Evolutionary conservation across 805 yeast species (phyloP).

Genomic region (Candida silvicultrix): DNA sequence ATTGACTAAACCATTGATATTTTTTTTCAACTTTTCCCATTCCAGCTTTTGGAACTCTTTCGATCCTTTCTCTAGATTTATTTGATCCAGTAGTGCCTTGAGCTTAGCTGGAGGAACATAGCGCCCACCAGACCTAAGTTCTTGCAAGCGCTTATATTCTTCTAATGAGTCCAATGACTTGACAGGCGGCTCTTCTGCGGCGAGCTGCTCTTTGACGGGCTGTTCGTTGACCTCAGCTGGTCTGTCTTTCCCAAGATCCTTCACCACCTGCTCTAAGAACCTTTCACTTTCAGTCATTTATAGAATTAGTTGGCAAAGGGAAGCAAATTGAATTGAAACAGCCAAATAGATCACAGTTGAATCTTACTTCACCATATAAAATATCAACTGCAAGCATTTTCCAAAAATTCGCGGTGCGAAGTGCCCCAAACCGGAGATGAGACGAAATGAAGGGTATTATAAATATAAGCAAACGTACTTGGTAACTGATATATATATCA

Average conservation of each 20-base stretch:
- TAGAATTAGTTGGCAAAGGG: too few species aligned
- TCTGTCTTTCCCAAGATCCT: not conserved
- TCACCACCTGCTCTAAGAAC: not conserved
- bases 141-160: constrained; percentile 31
- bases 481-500: too few species aligned
- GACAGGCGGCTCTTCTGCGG: not conserved
- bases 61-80: constrained; percentile 23
- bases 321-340: too few species aligned
- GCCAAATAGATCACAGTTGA: too few species aligned
- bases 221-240: not conserved
- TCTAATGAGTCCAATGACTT: constrained; percentile 20
- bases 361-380: too few species aligned
- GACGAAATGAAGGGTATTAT: too few species aligned
- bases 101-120: constrained; percentile 52
- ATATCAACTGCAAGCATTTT: too few species aligned
- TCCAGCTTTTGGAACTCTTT: constrained; percentile 41
- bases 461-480: too few species aligned
- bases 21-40: constrained; percentile 50
- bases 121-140: constrained; percentile 35
- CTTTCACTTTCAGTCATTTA: not conserved
- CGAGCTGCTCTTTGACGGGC: too few species aligned
- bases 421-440: too few species aligned
- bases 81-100: constrained; percentile 33
- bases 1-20: constrained; percentile 43
- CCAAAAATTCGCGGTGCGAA: not conserved